These are phyloP conservation scores for Zopfochytrium polystomum DNA, from an alignment of 371 early-diverging fungal genomes.

Conservation along the genomic window DNA sequence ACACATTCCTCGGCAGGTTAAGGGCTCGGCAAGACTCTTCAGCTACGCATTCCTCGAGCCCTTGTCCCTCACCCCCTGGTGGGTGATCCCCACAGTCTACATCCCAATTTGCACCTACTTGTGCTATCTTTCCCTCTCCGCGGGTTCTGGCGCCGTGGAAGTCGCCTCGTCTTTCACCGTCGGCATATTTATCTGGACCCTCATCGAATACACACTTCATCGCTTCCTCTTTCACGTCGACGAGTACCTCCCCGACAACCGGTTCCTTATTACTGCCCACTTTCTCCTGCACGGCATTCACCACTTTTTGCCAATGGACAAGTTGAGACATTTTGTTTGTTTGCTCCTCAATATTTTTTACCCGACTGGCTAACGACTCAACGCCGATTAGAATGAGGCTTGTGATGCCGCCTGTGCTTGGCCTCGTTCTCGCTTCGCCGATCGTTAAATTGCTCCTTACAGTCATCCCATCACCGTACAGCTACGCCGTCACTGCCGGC, in stretches of 20 bases:
- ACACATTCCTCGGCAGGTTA: slow-evolving; percentile 82
- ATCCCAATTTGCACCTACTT: slow-evolving; percentile 59
- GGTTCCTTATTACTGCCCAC: slow-evolving; percentile 66
- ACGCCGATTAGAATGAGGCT: slow-evolving; percentile 66
- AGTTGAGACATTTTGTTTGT: slow-evolving; percentile 39
- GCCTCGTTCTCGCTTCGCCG: slow-evolving; percentile 62
- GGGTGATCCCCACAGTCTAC: slow-evolving; percentile 85
- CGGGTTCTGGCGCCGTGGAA: slow-evolving; percentile 7
- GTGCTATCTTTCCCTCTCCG: slow-evolving; percentile 24
- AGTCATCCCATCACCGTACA: slow-evolving; percentile 51
- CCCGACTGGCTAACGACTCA: slow-evolving; percentile 14
- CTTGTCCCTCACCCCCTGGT: slow-evolving; percentile 89
- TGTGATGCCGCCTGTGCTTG: slow-evolving; percentile 94
- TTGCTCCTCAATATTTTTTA: slow-evolving; percentile 6
- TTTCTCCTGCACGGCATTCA: slow-evolving; percentile 93
- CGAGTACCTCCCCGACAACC: slow-evolving; percentile 78
- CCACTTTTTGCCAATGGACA: slow-evolving; percentile 94
- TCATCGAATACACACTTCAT: slow-evolving; percentile 75
- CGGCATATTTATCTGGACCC: slow-evolving; percentile 78
- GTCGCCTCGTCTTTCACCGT: slow-evolving; percentile 49
- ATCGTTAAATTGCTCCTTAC: slow-evolving; percentile 48
- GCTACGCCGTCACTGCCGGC: slow-evolving; percentile 69
- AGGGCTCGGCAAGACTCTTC: slow-evolving; percentile 78
- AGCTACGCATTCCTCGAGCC: slow-evolving; percentile 67
- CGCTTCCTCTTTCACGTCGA: slow-evolving; percentile 93